These are phyloP conservation scores for Suillus decipiens DNA, from an alignment of 768 basidiomycete species.

Conservation along the genomic window DNA sequence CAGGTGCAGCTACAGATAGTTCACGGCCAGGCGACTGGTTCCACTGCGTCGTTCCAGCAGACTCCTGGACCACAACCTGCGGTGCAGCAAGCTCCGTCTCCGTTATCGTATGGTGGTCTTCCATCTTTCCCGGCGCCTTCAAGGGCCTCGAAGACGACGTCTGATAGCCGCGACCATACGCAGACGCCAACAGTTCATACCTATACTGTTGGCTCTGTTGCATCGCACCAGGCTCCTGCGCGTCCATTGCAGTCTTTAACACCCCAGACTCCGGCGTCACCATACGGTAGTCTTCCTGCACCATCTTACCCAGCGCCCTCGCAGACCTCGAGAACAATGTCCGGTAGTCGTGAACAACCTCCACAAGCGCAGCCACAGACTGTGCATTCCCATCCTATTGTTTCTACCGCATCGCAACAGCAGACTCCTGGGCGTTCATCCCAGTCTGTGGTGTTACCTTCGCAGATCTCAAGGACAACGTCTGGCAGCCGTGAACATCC, in stretches of 20 bases:
- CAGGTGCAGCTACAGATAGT: conserved; percentile 8
- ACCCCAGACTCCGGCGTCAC: neutral
- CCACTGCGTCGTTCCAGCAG: conserved; percentile 19
- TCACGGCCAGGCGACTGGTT: conserved; percentile 10
- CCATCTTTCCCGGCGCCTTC: conserved; percentile 29
- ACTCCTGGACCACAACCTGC: neutral
- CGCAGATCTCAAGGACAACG: conserved; percentile 23
- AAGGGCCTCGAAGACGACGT: conserved; percentile 23
- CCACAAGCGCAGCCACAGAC: conserved; percentile 17
- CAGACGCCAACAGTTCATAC: conserved; percentile 11
- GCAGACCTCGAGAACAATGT: conserved; percentile 24
- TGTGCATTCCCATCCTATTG: conserved; percentile 9
- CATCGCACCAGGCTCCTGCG: conserved; percentile 17
- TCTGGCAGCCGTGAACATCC: conserved; percentile 26
- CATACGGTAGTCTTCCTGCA: neutral
- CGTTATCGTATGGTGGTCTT: conserved; percentile 8
- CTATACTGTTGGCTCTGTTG: conserved; percentile 12
- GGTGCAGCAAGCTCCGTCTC: neutral
- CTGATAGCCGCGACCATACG: conserved; percentile 25
- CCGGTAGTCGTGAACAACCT: conserved; percentile 25
- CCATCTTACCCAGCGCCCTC: neutral
- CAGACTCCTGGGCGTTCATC: neutral
- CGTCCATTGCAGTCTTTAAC: neutral
- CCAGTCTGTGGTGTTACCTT: conserved; percentile 5
- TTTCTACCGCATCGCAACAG: conserved; percentile 19